These are phyloP conservation scores for Medicago lupulina DNA, from an alignment of 306 rosid species.

Conservation along the genomic window DNA sequence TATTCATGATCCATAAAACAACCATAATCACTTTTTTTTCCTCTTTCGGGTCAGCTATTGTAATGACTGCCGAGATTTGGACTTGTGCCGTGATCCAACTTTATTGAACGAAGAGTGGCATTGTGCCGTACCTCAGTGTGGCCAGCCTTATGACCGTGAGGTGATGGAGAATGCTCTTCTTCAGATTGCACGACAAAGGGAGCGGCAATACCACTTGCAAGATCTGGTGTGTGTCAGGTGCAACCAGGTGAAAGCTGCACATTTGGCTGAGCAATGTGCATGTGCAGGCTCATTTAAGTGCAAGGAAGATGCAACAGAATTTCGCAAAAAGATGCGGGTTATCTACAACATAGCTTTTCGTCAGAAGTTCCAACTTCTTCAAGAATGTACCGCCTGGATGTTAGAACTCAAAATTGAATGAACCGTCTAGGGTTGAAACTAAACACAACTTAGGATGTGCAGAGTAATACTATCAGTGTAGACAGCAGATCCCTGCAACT, in stretches of 20 bases:
- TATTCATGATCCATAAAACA: not conserved
- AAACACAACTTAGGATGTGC: constrained; percentile 2
- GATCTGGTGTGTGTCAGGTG: constrained; percentile 39
- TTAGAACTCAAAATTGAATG: constrained; percentile 49
- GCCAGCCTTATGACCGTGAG: constrained; percentile 84
- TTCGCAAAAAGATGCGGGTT: constrained; percentile 67
- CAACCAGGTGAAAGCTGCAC: constrained; percentile 77
- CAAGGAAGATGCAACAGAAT: constrained; percentile 64
- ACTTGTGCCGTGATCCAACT: constrained; percentile 76
- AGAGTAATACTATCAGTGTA: constrained; percentile 17
- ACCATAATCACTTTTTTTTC: constrained; percentile 10
- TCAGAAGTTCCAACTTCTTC: constrained; percentile 86
- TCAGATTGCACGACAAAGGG: constrained; percentile 85
- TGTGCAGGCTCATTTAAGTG: constrained; percentile 84
- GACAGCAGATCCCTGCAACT: not conserved
- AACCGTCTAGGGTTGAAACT: constrained; percentile 1
- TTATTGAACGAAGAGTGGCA: constrained; percentile 74
- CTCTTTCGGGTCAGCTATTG: constrained; percentile 66
- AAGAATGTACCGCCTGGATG: constrained; percentile 81
- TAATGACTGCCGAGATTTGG: constrained; percentile 87
- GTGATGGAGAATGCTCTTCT: constrained; percentile 82
- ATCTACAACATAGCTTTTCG: constrained; percentile 67
- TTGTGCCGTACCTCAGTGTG: constrained; percentile 88
- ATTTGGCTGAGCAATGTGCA: constrained; percentile 77
- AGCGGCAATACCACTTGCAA: constrained; percentile 80